Percentiles rank a stretch among this genome's conserved stretches.
phyloP scores from a whole-genome alignment of 371 early-diverging fungal species.

The Circinella minor region DNA sequence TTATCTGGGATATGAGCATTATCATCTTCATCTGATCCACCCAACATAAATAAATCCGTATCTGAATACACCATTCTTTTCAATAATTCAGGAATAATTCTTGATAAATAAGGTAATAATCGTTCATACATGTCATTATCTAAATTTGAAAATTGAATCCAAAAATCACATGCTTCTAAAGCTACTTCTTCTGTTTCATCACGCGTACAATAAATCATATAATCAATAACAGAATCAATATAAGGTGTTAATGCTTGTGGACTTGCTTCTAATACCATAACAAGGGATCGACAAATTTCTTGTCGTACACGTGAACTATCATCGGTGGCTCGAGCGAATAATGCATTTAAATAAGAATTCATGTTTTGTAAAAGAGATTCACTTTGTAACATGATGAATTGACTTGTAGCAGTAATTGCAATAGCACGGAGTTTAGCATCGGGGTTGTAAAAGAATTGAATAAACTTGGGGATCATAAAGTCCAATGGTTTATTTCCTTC shows the following conservation, averaged over 20 bases:
- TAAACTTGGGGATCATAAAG: constrained; percentile 81
- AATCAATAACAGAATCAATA: constrained; percentile 80
- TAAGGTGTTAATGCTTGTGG: constrained; percentile 81
- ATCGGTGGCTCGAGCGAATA: constrained; percentile 80
- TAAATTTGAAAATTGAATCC: constrained; percentile 85
- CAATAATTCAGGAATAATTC: constrained; percentile 84
- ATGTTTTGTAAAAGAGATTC: constrained; percentile 68
- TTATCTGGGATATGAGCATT: constrained; percentile 72
- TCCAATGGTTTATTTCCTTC: constrained; percentile 68
- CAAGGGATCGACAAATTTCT: constrained; percentile 88
- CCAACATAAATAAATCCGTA: constrained; percentile 76
- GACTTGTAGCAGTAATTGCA: constrained; percentile 79
- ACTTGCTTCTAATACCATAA: constrained; percentile 80
- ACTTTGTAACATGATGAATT: constrained; percentile 73
- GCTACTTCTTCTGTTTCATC: constrained; percentile 84
- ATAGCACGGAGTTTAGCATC: constrained; percentile 70
- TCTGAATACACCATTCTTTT: constrained; percentile 92
- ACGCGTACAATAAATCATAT: constrained; percentile 89
- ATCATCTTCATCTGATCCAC: constrained; percentile 71
- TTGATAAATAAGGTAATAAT: constrained; percentile 74
- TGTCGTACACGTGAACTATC: constrained; percentile 74
- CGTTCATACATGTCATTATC: constrained; percentile 63
- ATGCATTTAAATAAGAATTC: constrained; percentile 71
- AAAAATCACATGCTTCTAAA: constrained; percentile 96
- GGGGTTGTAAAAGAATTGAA: constrained; percentile 74